Base-by-base conservation (phyloP, 2,329 filamentous ascomycete species). In the Leptodontidium sp. region DNA sequence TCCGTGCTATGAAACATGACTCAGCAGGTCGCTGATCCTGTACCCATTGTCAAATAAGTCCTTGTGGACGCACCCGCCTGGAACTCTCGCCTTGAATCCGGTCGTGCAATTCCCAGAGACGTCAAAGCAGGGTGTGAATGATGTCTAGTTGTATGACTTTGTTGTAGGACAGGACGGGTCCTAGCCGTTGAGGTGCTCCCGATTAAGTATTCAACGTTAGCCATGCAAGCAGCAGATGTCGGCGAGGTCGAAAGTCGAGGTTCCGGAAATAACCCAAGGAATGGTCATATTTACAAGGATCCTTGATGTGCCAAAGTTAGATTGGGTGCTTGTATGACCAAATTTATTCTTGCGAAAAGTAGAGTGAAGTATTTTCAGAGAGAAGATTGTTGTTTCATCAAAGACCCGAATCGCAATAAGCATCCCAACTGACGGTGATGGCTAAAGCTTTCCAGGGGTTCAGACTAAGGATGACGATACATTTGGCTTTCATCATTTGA, bases 401-500 rank as follows among this genome's bases (percentile, higher is more conserved):
- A 45, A 79, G 74, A 79, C 79, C 75, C 69, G 50, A 64, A 70
- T 62, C 61, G 63, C 69, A 59, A 70, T 76, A 76, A 74, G 73
- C 76, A 72, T 76, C 74, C 75, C 75, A 75, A 77, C 79, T 79
- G 78, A 82, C 63, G 63, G 63, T 57, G 40, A 58, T 65, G 63
- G 35, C 26, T 65, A 24, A 43, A 64, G 50, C 50, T 55, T 24
- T 58, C 45, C 62, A 14, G 52, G 24, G 63, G 83, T 81, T 97
- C 90, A 87, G 93, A 85, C 93, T 97, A 97, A 97, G 93, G 93
- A 97, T 97, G 93, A 97, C 93, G 91, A 94, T 94, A 94, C 86
- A 83, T 55, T 82, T 68, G 81, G 80, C 85, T 94, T 89, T 96
- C 93, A 95, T 97, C 93, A 95, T 91, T 77, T 77, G 77, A 75